Evolutionary conservation across 2,329 filamentous ascomycete genomes (phyloP).

Genomic region (Penicillium hordei): DNA sequence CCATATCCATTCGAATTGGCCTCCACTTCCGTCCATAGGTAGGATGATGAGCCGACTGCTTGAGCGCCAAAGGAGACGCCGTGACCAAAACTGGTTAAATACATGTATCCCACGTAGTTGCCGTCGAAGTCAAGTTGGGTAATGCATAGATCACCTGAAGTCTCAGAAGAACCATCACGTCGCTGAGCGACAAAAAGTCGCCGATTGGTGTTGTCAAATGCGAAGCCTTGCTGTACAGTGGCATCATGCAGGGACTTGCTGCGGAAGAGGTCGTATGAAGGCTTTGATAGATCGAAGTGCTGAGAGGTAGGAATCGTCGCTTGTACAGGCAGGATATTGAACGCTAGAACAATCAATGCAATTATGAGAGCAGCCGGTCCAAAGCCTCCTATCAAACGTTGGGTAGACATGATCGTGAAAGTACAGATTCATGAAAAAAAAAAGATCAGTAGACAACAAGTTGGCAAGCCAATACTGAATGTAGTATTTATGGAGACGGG

Average conservation of each 20-base stretch:
- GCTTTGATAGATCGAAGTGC: slow-evolving; percentile 17
- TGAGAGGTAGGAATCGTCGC: slow-evolving; percentile 8
- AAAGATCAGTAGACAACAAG: background rate
- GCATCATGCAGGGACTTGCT: slow-evolving; percentile 16
- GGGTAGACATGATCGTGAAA: background rate
- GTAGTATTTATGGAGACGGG: background rate
- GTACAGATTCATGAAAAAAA: background rate
- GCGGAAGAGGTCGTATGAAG: slow-evolving; percentile 20
- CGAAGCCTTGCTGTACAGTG: slow-evolving; percentile 25
- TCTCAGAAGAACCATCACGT: slow-evolving; percentile 13
- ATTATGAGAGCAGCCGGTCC: background rate
- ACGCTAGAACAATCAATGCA: background rate
- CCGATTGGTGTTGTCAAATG: slow-evolving; percentile 27
- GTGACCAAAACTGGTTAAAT: slow-evolving; percentile 22
- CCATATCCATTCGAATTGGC: slow-evolving; percentile 24
- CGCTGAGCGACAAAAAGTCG: slow-evolving; percentile 24
- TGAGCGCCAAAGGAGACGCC: slow-evolving; percentile 23
- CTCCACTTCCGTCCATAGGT: slow-evolving; percentile 25
- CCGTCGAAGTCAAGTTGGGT: slow-evolving; percentile 25
- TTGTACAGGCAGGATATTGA: background rate
- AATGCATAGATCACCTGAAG: slow-evolving; percentile 21
- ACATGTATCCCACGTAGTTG: slow-evolving; percentile 23
- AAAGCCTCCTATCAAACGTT: background rate
- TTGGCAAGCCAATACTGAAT: background rate
- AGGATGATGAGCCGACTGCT: slow-evolving; percentile 16